Evolutionary conservation across 2,329 filamentous ascomycete genomes (phyloP), one percentile per base, ranked within the genome.

Genomic region (Aspergillus latus): DNA sequence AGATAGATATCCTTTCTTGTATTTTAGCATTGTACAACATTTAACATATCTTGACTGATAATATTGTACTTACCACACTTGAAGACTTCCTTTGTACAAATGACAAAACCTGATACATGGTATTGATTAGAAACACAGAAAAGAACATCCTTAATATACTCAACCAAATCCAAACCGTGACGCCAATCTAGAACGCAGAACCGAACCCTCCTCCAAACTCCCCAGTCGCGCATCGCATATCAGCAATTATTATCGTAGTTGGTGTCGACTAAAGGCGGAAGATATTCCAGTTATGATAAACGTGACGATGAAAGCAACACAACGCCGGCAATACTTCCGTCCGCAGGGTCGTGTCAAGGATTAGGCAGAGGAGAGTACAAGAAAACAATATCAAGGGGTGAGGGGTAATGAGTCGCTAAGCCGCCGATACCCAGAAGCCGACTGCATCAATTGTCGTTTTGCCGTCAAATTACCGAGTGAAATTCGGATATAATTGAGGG

Each of bases 181-280:
- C 40, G 50, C 48, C 44, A 43, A 58, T 26, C 40, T 46, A 16
- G 16, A 48, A 36, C 30, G 29, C 32, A 50, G 30, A 15, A 28
- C 11, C 30, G 39, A 30, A 39, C 10, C 28, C 48, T 49, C n/a
- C 3, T 15, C 26, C 11, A 49, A 37, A 37, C 11, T 13, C 34
- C 28, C 52, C 48, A 16, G 39, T 45, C 39, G 11, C 34, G 52
- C 39, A 47, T 53, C 40, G 51, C 34, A 43, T 49, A 39, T n/a
- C 44, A 46, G 30, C 30, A 37, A 51, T 49, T 50, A 42, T 48
- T 48, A 58, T 56, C 52, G 39, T 60, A 40, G 44, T 9, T 44
- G 30, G 36, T 39, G 49, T 39, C 32, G 21, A 15, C 16, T 4
- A n/a, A 34, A 28, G 37, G 36, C 8, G 36, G 13, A 16, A 10